phyloP scores from a whole-genome alignment of 225 moss, liverwort and hornwort species.

The Thuidium tamariscinum region DNA sequence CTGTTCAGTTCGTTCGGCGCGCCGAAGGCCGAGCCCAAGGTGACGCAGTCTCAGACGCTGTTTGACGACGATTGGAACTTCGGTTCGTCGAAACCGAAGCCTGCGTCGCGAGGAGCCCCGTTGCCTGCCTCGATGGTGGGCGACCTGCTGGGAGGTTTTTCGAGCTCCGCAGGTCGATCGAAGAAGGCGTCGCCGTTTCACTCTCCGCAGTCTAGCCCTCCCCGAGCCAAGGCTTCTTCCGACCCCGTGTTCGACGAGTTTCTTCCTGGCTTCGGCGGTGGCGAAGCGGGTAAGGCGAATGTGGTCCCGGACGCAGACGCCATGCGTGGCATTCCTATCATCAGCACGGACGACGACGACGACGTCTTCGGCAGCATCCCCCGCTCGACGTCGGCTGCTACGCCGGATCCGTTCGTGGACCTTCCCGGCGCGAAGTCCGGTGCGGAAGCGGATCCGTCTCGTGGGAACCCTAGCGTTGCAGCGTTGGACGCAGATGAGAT shows the following conservation, averaged over 20 bases:
- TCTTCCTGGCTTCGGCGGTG: constrained; percentile 33
- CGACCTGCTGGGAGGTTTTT: constrained; percentile 49
- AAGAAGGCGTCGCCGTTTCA: constrained; percentile 18
- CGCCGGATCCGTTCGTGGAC: constrained; percentile 19
- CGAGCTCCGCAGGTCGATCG: constrained; percentile 12
- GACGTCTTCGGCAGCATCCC: constrained; percentile 28
- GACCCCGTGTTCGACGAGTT: constrained; percentile 58
- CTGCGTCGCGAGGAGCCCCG: constrained; percentile 1
- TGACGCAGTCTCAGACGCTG: constrained; percentile 19
- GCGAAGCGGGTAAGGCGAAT: neutral
- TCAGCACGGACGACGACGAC: constrained; percentile 20
- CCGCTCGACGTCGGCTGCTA: neutral
- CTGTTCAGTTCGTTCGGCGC: constrained; percentile 20
- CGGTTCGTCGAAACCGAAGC: constrained; percentile 16
- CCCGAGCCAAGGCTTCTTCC: constrained; percentile 10
- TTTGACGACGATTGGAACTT: constrained; percentile 40
- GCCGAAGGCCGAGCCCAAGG: constrained; percentile 8
- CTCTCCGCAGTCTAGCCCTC: constrained; percentile 25
- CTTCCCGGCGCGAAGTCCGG: neutral
- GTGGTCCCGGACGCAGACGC: constrained; percentile 15
- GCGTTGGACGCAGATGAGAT: constrained; percentile 26
- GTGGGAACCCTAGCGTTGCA: neutral
- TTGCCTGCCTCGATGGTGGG: constrained; percentile 46
- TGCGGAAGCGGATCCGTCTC: constrained; percentile 3
- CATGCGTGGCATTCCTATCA: constrained; percentile 38